Evolutionary conservation across 1,284 basidiomycete species (phyloP).

Genomic region (Ustilago cynodontis): DNA sequence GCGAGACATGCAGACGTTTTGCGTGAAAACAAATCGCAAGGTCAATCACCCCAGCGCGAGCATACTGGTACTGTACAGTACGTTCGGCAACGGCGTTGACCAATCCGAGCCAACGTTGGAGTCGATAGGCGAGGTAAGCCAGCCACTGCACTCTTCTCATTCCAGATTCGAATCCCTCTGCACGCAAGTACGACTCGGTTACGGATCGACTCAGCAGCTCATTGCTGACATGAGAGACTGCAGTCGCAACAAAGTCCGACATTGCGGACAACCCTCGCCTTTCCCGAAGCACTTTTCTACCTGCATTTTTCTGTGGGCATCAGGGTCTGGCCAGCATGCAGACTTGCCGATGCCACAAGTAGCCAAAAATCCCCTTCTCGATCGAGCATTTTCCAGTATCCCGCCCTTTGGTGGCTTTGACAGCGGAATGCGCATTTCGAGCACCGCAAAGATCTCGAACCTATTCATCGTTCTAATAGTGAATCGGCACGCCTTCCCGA

Average conservation of each 20-base stretch:
- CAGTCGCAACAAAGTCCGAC: not conserved
- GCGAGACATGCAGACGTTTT: not conserved
- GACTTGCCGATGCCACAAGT: not conserved
- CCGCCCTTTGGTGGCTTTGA: not conserved
- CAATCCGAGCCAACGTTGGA: conserved; percentile 6
- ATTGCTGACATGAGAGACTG: not conserved
- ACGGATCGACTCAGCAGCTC: not conserved
- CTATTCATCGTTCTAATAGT: not conserved
- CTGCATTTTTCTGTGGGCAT: not conserved
- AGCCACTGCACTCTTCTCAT: not conserved
- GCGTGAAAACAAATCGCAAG: not conserved
- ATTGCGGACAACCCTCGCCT: not conserved
- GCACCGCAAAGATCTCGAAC: conserved; percentile 12
- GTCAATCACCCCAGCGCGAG: too few relatives aligned
- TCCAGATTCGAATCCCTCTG: not conserved
- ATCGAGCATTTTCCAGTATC: not conserved
- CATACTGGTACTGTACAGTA: too few relatives aligned
- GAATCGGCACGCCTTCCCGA: conserved; percentile 13
- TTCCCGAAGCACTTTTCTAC: not conserved
- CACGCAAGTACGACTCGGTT: not conserved
- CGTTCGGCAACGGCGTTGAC: conserved; percentile 17
- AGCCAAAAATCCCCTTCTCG: not conserved
- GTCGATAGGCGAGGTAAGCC: not conserved
- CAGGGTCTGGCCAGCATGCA: not conserved
- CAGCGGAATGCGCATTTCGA: not conserved